phyloP scores from a whole-genome alignment of 148 eudicot species.

The Rhododendron williamsianum region DNA sequence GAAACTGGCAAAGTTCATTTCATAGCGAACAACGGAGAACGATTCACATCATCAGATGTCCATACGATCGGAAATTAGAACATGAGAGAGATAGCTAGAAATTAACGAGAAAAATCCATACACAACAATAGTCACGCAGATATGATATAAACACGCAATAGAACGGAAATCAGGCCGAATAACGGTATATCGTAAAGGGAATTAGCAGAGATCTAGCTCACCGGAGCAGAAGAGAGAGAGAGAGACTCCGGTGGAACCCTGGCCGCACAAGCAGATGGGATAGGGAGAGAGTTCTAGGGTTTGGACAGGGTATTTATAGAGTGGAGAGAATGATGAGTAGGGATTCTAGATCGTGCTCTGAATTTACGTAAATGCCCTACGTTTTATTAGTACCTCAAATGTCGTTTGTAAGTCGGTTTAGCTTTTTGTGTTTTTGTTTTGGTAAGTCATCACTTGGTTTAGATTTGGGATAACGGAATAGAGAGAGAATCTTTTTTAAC shows the following conservation, averaged over 20 bases:
- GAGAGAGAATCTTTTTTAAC: too few relatives aligned
- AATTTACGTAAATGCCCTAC: not conserved
- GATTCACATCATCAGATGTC: not conserved
- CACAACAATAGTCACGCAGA: not conserved
- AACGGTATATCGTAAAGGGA: not conserved
- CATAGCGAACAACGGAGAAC: not conserved
- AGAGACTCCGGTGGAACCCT: not conserved
- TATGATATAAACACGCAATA: not conserved
- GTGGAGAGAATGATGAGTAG: not conserved
- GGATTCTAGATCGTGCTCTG: not conserved
- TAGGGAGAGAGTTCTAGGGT: not conserved
- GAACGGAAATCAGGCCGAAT: not conserved
- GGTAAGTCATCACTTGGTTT: too few relatives aligned
- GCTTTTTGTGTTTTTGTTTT: too few relatives aligned
- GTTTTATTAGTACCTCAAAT: not conserved
- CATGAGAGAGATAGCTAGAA: not conserved
- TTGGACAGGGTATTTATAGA: not conserved
- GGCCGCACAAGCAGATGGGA: not conserved
- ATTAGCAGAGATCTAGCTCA: not conserved
- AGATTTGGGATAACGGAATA: too few relatives aligned
- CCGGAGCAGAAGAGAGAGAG: not conserved
- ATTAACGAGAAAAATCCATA: not conserved
- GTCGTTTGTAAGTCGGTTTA: not conserved
- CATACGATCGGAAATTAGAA: not conserved
- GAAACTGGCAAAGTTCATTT: not conserved